phyloP scores from a whole-genome alignment of 208 protist genomes.

The Trypanosoma melophagium region DNA sequence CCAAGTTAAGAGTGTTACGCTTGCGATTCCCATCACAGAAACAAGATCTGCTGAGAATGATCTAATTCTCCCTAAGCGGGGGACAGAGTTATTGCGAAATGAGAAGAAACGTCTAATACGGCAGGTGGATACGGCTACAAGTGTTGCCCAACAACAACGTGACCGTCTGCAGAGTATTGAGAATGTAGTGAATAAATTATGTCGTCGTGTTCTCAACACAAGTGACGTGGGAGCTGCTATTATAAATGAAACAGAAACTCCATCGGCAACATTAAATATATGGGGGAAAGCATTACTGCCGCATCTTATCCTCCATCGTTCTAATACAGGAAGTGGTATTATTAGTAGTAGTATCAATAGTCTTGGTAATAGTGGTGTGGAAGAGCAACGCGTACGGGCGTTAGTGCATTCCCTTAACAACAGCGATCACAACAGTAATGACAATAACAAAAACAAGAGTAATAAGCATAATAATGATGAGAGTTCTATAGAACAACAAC shows the following conservation, averaged over 20 bases:
- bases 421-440: too few relatives aligned
- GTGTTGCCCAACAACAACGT: not conserved
- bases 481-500: not conserved
- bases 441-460: too few relatives aligned
- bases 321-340: not conserved
- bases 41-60: too few relatives aligned
- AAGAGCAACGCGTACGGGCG: conserved; percentile 4
- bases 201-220: not conserved
- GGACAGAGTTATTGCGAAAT: conserved; percentile 5
- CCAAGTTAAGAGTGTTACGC: too few relatives aligned
- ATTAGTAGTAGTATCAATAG: not conserved
- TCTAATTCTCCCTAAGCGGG: conserved; percentile 3
- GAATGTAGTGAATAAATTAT: conserved; percentile 2
- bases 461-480: not conserved
- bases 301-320: not conserved
- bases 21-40: too few relatives aligned
- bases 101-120: conserved; percentile 1
- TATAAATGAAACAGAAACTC: not conserved
- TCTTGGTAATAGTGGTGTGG: not conserved
- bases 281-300: not conserved
- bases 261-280: too few relatives aligned
- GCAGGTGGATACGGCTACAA: not conserved
- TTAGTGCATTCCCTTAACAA: conserved; percentile 3
- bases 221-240: conserved; percentile 1
- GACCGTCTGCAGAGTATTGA: not conserved